These are phyloP conservation scores for Metschnikowia picachoensis DNA, from an alignment of 805 yeast species.

Conservation along the genomic window DNA sequence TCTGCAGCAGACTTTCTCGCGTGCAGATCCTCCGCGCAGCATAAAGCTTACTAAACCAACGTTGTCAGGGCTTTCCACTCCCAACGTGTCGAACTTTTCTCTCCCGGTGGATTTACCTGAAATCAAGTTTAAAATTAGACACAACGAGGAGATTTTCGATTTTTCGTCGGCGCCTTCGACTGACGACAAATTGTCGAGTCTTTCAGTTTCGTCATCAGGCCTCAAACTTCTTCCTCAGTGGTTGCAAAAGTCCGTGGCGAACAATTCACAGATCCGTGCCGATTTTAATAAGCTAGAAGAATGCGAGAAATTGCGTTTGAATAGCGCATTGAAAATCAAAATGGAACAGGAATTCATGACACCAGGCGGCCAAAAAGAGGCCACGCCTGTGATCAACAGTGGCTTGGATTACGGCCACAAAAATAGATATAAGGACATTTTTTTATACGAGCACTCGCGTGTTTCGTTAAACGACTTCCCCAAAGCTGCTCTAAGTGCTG, in stretches of 20 bases:
- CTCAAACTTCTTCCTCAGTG: slow-evolving; percentile 14
- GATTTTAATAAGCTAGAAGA: slow-evolving; percentile 65
- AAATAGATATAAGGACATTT: slow-evolving; percentile 20
- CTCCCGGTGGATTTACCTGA: slow-evolving; percentile 41
- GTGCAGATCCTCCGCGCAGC: background rate
- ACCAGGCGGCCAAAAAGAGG: slow-evolving; percentile 17
- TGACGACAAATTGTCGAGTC: slow-evolving; percentile 8
- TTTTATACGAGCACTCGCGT: slow-evolving; percentile 18
- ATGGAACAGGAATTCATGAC: slow-evolving; percentile 8
- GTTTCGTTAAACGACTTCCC: slow-evolving; percentile 12
- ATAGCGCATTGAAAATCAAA: slow-evolving; percentile 19
- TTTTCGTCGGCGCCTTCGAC: slow-evolving; percentile 5
- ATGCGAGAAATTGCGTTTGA: slow-evolving; percentile 64
- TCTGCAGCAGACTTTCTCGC: background rate
- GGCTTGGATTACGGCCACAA: slow-evolving; percentile 21
- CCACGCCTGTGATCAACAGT: slow-evolving; percentile 49
- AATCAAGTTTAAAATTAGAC: slow-evolving; percentile 40
- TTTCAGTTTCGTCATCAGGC: slow-evolving; percentile 8
- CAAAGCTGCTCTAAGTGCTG: background rate
- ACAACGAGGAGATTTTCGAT: slow-evolving; percentile 48
- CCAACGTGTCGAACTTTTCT: slow-evolving; percentile 48
- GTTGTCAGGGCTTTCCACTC: slow-evolving; percentile 19
- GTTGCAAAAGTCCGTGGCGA: slow-evolving; percentile 10
- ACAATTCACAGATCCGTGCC: slow-evolving; percentile 17
- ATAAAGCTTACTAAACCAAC: slow-evolving; percentile 1